phyloP scores from a whole-genome alignment of 805 yeast genomes.

The Blastobotrys mokoenaii region DNA sequence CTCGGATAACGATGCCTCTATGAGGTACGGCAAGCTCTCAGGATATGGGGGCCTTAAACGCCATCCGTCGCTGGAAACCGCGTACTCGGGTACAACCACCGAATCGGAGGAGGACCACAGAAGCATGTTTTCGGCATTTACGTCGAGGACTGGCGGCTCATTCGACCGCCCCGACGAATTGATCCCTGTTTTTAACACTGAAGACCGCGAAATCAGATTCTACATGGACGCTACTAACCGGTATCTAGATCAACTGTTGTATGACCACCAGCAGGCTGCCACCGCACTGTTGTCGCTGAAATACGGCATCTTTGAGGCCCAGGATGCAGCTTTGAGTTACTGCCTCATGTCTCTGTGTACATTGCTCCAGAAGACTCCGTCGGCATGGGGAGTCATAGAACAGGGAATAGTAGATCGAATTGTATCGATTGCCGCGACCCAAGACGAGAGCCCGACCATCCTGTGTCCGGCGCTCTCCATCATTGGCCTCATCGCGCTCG shows the following conservation, averaged over 20 bases:
- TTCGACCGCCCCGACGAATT: not conserved
- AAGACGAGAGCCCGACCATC: slow-evolving; percentile 8
- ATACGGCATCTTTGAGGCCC: slow-evolving; percentile 17
- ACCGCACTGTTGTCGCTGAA: slow-evolving; percentile 17
- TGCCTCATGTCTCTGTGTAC: slow-evolving; percentile 13
- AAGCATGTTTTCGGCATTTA: too few species aligned
- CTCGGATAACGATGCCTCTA: too few species aligned
- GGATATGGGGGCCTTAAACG: too few species aligned
- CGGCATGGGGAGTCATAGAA: slow-evolving; percentile 18
- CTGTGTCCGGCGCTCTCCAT: slow-evolving; percentile 17
- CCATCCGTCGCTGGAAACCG: too few species aligned
- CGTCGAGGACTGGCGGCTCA: too few species aligned
- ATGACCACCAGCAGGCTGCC: slow-evolving; percentile 17
- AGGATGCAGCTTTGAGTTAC: slow-evolving; percentile 10
- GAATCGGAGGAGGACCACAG: too few species aligned
- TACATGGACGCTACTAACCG: not conserved
- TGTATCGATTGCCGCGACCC: slow-evolving; percentile 6
- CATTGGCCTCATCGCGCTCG: slow-evolving; percentile 15
- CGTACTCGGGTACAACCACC: too few species aligned
- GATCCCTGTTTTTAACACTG: not conserved
- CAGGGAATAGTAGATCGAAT: slow-evolving; percentile 14
- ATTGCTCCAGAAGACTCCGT: slow-evolving; percentile 10
- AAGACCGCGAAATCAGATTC: not conserved
- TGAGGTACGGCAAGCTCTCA: too few species aligned
- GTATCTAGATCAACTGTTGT: slow-evolving; percentile 11